These are phyloP conservation scores for Nymphaea colorata DNA, from an alignment of 164 flowering plant genomes.

Conservation along the genomic window DNA sequence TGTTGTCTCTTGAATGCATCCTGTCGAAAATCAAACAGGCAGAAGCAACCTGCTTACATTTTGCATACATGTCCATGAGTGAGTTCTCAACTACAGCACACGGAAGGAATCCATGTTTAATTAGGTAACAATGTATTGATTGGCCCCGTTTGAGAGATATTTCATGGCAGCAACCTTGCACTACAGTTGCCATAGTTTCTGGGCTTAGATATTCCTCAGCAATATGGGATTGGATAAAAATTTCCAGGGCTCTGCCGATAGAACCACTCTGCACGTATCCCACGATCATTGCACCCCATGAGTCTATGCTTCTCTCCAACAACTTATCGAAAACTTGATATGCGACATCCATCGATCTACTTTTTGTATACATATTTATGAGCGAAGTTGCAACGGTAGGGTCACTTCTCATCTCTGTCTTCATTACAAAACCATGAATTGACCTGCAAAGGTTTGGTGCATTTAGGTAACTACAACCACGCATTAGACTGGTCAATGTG, in stretches of 20 bases:
- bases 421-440: constrained; percentile 21
- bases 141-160: constrained; percentile 12
- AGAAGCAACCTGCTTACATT: constrained; percentile 5
- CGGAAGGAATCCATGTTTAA: constrained; percentile 14
- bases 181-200: constrained; percentile 22
- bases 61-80: constrained; percentile 23
- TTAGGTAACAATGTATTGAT: constrained; percentile 17
- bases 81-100: constrained; percentile 18
- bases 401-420: constrained; percentile 7
- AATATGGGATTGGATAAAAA: constrained; percentile 13
- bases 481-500: constrained; percentile 13
- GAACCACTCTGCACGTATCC: background rate
- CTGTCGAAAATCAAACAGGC: constrained; percentile 8
- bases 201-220: constrained; percentile 10
- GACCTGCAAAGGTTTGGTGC: constrained; percentile 6
- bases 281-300: constrained; percentile 1
- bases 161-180: constrained; percentile 15
- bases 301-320: background rate
- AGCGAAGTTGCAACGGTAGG: constrained; percentile 15
- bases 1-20: constrained; percentile 12
- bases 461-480: constrained; percentile 15
- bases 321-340: background rate
- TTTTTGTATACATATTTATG: constrained; percentile 15
- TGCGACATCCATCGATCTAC: constrained; percentile 10
- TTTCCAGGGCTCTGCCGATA: background rate